Evolutionary conservation across 305 asterid species (phyloP).

Genomic region (Fraxinus albicans): DNA sequence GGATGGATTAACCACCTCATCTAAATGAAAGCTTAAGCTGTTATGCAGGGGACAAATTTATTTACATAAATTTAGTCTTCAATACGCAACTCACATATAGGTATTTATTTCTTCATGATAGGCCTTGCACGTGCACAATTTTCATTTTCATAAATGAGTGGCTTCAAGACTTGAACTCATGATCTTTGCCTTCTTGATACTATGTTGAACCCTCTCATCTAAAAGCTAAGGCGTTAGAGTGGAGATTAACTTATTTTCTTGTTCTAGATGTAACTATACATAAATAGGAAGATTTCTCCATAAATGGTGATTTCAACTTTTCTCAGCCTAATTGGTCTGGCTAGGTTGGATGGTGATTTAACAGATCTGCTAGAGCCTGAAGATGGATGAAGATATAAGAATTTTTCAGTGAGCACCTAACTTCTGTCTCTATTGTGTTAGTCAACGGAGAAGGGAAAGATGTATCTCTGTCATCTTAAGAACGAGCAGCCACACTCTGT

Average conservation of each 20-base stretch:
- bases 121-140: not conserved
- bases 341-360: not conserved
- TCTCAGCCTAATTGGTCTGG: not conserved
- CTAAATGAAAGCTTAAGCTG: not conserved
- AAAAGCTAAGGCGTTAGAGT: not conserved
- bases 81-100: not conserved
- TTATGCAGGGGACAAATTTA: not conserved
- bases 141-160: not conserved
- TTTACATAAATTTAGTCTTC: not conserved
- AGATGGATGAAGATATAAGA: constrained; percentile 4
- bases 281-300: not conserved
- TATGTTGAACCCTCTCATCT: not conserved
- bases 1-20: not conserved
- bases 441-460: not conserved
- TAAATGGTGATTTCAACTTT: not conserved
- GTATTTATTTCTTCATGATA: not conserved
- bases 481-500: not conserved
- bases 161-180: not conserved
- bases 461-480: not conserved
- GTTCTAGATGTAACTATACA: not conserved
- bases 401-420: not conserved
- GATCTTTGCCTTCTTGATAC: not conserved
- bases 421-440: not conserved
- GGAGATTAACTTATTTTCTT: not conserved
- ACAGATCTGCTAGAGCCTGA: not conserved